Evolutionary conservation across 768 basidiomycete genomes (phyloP).

Genomic region (Rhodotorula taiwanensis): DNA sequence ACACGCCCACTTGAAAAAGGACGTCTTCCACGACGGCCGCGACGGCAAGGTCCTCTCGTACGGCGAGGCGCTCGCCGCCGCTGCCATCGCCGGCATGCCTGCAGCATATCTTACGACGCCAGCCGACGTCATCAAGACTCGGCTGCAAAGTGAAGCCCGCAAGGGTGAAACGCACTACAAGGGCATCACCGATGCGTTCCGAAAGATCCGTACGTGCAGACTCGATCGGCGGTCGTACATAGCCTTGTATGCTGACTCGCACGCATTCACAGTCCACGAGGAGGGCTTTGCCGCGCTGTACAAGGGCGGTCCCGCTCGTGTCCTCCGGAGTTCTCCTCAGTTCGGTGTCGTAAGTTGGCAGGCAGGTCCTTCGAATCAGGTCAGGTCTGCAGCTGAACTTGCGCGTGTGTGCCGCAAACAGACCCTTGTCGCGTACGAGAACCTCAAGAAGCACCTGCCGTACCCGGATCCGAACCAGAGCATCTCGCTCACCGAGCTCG

Average conservation of each 20-base stretch:
- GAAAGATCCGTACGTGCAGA: slow-evolving; percentile 82
- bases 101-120: slow-evolving; percentile 55
- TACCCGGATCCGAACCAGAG: slow-evolving; percentile 29
- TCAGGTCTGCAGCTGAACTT: too few species aligned
- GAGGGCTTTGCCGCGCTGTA: slow-evolving; percentile 83
- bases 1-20: slow-evolving; percentile 60
- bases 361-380: too few species aligned
- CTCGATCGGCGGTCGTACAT: not conserved
- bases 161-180: slow-evolving; percentile 88
- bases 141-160: slow-evolving; percentile 84
- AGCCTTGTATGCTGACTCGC: too few species aligned
- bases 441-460: slow-evolving; percentile 54
- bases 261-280: slow-evolving; percentile 79
- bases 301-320: slow-evolving; percentile 83
- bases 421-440: slow-evolving; percentile 51
- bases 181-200: slow-evolving; percentile 79
- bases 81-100: slow-evolving; percentile 90
- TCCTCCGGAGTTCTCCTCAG: slow-evolving; percentile 65
- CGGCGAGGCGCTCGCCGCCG: slow-evolving; percentile 75
- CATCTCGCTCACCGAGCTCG: slow-evolving; percentile 19
- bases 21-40: slow-evolving; percentile 90
- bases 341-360: slow-evolving; percentile 62
- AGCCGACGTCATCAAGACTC: slow-evolving; percentile 92
- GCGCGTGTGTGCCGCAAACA: too few species aligned
- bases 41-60: slow-evolving; percentile 89